Conservation (phyloP, 208 protist genomes). For the Crithidia thermophila region DNA sequence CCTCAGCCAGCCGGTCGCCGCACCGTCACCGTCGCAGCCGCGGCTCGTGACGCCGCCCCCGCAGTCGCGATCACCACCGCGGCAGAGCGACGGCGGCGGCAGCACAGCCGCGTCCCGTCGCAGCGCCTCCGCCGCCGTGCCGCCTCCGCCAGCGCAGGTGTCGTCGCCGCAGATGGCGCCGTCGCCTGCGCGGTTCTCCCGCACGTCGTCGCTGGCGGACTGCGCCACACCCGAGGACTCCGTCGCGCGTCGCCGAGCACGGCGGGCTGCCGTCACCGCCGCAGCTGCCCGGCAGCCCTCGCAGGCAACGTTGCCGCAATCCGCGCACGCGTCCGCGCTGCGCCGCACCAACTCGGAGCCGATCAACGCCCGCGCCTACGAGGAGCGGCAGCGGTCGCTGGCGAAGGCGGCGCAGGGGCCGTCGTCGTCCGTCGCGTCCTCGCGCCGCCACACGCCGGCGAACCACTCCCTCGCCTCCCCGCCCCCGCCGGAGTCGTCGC, state of each 20-base stretch:
- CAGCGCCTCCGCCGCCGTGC: background rate
- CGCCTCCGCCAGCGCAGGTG: no score
- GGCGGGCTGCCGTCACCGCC: background rate
- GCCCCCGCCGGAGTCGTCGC: constrained; percentile 1
- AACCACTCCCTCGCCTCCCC: background rate
- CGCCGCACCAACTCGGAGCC: constrained; percentile 10
- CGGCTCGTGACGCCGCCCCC: background rate
- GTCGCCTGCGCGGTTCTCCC: constrained; percentile 7
- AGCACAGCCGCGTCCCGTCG: background rate
- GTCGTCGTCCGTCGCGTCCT: background rate
- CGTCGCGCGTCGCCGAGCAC: constrained; percentile 9
- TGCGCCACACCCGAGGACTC: constrained; percentile 3
- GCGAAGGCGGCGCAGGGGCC: no score
- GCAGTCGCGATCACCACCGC: background rate
- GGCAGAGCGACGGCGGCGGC: background rate
- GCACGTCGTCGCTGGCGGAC: constrained; percentile 13
- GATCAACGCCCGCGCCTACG: constrained; percentile 11
- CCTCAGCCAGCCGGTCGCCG: background rate
- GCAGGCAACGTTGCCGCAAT: background rate
- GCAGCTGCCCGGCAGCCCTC: background rate
- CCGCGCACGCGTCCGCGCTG: background rate
- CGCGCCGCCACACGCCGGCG: background rate
- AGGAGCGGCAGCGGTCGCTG: background rate
- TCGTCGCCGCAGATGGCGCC: background rate
- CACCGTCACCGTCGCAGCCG: background rate